Base-by-base conservation (phyloP, 805 yeast species). In the Candida silvatica region DNA sequence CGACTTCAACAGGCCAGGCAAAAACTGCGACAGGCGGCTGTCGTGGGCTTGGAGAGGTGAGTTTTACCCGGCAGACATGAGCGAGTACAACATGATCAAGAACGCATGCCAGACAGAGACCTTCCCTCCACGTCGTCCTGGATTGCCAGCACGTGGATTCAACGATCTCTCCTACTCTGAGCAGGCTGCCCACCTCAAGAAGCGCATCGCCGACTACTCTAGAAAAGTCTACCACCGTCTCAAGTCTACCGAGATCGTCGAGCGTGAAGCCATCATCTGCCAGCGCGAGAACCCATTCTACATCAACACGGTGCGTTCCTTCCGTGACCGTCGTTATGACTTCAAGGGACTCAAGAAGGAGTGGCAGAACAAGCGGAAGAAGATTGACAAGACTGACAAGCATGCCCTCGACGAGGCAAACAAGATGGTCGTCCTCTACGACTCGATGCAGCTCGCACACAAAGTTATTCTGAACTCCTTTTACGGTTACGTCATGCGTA, bases 31-130 rank as follows among this genome's bases (percentile, higher is more conserved):
- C 48, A 67, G 99, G 51, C 65, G 90, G 37, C 60, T 92, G 37
- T 83, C 88, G 0, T 92, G 99, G 99, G 71, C 95, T 5, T 92
- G 99, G 97, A 77, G 99, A 64, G 99, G 97, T 35, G 98, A 92
- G 48, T 94, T 68, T 49, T 82, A 68, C 44, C 97, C 98, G 0
- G 86, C 97, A 0, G 80, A 84, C 53, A 77, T 76, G 72, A 87
- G 81, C 50, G 98, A 92, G 50, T 90, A 92, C 54, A 73, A 78
- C 39, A 82, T 87, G 94, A 77, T 92, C 27, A 84, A 82, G 52
- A 69, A 90, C 50, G 81, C 95, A 1, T 59, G 90, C 27, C 83
- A 80, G 42, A 74, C 71, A 45, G 97, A 90, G 54, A 64, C 70
- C 1, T 86, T 86, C 47, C 85, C 90, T 0, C 72, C 77, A 14